These are phyloP conservation scores for Leccinum pachyderme DNA, from an alignment of 1,284 basidiomycete genomes.

Conservation along the genomic window DNA sequence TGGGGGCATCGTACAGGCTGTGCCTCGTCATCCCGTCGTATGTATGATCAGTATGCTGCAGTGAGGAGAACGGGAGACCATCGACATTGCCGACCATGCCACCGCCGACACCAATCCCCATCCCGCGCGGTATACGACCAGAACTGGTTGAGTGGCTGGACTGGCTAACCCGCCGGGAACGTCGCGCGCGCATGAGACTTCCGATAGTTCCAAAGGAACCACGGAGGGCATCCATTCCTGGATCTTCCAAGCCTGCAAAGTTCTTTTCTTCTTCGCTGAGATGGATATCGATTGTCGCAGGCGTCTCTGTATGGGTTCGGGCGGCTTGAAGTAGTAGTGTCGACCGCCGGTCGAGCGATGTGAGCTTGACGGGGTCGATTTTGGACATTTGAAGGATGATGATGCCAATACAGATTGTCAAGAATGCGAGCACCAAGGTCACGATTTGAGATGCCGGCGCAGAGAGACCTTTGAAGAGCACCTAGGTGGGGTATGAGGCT, in stretches of 20 bases:
- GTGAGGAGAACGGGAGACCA: constrained; percentile 22
- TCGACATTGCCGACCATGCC: constrained; percentile 30
- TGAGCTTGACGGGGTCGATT: constrained; percentile 74
- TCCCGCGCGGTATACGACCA: constrained; percentile 18
- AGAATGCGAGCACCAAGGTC: constrained; percentile 89
- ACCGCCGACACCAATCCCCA: constrained; percentile 23
- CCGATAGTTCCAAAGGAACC: constrained; percentile 89
- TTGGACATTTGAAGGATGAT: constrained; percentile 97
- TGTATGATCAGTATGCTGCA: constrained; percentile 28
- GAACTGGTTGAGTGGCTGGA: constrained; percentile 41
- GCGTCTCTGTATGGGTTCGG: constrained; percentile 55
- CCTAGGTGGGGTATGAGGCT: constrained; percentile 37
- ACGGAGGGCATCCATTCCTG: constrained; percentile 85
- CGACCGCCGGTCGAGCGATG: constrained; percentile 77
- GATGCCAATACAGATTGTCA: constrained; percentile 88
- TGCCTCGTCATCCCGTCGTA: constrained; percentile 61
- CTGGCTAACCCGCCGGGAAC: constrained; percentile 61
- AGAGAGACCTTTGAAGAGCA: constrained; percentile 89
- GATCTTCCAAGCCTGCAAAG: constrained; percentile 58
- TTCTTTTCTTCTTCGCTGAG: constrained; percentile 51
- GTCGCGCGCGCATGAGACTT: constrained; percentile 84
- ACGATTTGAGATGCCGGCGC: constrained; percentile 77
- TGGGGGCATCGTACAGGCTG: constrained; percentile 77
- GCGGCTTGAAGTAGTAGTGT: constrained; percentile 84
- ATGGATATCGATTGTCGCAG: constrained; percentile 27